Percentiles rank a stretch among this genome's conserved stretches.
Conservation (phyloP, 148 eudicot species). For the Talinum fruticosum region DNA sequence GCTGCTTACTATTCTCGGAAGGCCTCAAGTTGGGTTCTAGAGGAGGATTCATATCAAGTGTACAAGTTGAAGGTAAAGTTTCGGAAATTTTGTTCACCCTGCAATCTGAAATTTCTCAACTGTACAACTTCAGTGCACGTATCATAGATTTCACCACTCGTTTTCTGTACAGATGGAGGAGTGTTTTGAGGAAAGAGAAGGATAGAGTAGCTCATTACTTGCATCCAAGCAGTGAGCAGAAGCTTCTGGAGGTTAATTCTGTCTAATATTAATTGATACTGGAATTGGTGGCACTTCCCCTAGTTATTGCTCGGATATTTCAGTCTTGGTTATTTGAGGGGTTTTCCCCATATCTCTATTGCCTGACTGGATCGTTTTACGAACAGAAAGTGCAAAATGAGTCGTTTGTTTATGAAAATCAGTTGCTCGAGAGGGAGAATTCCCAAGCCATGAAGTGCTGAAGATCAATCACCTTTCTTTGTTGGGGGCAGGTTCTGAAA, state of each 20-base stretch:
- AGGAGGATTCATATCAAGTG: constrained; percentile 83
- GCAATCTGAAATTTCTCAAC: neutral
- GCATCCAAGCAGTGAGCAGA: constrained; percentile 78
- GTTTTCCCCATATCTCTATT: neutral
- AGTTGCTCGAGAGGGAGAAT: constrained; percentile 82
- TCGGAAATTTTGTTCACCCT: neutral
- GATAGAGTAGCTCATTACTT: constrained; percentile 80
- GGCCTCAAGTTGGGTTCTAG: constrained; percentile 77
- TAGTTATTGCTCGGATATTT: neutral
- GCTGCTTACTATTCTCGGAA: constrained; percentile 71
- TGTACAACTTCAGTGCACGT: neutral
- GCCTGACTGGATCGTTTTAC: neutral
- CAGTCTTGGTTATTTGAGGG: neutral
- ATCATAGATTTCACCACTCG: neutral
- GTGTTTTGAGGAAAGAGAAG: constrained; percentile 77
- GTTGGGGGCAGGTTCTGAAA: no score
- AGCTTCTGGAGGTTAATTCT: constrained; percentile 82
- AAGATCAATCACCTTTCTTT: no score
- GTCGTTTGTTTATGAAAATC: constrained; percentile 61
- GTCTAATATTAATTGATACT: neutral
- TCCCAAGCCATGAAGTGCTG: no score
- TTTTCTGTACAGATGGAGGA: constrained; percentile 63
- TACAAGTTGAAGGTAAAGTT: constrained; percentile 69
- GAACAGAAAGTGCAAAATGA: constrained; percentile 81
- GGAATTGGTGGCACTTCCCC: neutral